Percentiles rank a stretch among this genome's conserved stretches.
Evolutionary conservation across 768 basidiomycete genomes (phyloP).

Genomic region (Psilocybe subaeruginosa): DNA sequence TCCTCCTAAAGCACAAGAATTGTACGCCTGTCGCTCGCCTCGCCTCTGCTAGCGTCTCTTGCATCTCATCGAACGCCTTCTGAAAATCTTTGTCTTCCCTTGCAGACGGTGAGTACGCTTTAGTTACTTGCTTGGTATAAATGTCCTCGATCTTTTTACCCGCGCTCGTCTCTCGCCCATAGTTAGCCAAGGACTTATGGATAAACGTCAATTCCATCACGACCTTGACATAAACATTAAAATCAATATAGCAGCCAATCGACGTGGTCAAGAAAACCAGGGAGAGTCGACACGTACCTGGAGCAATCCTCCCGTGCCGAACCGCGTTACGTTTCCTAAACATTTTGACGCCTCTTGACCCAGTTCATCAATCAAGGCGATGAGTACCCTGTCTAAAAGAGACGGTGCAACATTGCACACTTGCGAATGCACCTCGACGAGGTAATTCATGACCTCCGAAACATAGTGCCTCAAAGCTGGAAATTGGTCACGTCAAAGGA

Average conservation of each 20-base stretch:
- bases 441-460: conserved; percentile 81
- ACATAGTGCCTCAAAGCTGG: conserved; percentile 90
- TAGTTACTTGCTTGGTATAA: conserved; percentile 85
- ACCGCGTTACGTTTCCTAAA: conserved; percentile 84
- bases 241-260: neutral
- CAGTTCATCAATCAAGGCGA: conserved; percentile 77
- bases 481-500: neutral
- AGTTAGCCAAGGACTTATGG: conserved; percentile 92
- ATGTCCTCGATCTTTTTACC: conserved; percentile 85
- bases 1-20: conserved; percentile 88
- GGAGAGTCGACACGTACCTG: conserved; percentile 53
- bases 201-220: conserved; percentile 98
- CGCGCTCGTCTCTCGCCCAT: conserved; percentile 71
- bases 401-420: conserved; percentile 76
- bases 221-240: conserved; percentile 53
- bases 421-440: conserved; percentile 92
- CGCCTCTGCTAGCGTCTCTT: conserved; percentile 83
- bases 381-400: conserved; percentile 78
- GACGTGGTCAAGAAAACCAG: neutral
- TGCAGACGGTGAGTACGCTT: conserved; percentile 83
- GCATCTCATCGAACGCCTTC: conserved; percentile 82
- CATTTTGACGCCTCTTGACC: conserved; percentile 78
- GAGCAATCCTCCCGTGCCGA: conserved; percentile 99
- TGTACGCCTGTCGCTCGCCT: conserved; percentile 89
- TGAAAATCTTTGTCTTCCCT: conserved; percentile 79